phyloP scores from a whole-genome alignment of 805 yeast genomes.

The Candida corydali region DNA sequence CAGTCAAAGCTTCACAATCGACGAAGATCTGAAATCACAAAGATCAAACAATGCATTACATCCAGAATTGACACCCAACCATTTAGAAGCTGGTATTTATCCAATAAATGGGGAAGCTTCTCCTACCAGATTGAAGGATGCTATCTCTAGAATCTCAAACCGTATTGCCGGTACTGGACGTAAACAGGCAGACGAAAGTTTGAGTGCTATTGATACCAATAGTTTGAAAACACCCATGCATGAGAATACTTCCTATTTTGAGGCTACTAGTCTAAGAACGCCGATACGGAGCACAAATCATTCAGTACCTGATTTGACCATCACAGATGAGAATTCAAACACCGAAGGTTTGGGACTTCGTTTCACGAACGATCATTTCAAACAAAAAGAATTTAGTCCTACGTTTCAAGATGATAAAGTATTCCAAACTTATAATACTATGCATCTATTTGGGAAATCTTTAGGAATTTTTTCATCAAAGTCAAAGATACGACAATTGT shows the following conservation, averaged over 20 bases:
- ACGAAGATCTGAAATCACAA: conserved; percentile 1
- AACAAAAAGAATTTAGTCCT: too few species aligned
- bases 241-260: conserved; percentile 3
- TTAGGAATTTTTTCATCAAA: conserved; percentile 28
- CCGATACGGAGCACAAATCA: neutral
- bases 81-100: conserved; percentile 17
- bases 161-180: conserved; percentile 33
- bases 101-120: conserved; percentile 13
- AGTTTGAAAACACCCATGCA: conserved; percentile 5
- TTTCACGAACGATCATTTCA: neutral
- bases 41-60: neutral
- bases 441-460: conserved; percentile 33
- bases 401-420: neutral
- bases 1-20: conserved; percentile 3
- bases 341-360: conserved; percentile 9
- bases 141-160: conserved; percentile 26
- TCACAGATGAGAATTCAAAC: conserved; percentile 2
- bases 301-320: conserved; percentile 3
- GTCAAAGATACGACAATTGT: conserved; percentile 25
- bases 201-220: conserved; percentile 2
- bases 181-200: neutral
- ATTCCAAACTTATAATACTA: conserved; percentile 4
- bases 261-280: neutral
- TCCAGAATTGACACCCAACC: conserved; percentile 1
- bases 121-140: conserved; percentile 21